Conservation (phyloP, 345 rosid species). For the Isatis tinctoria region DNA sequence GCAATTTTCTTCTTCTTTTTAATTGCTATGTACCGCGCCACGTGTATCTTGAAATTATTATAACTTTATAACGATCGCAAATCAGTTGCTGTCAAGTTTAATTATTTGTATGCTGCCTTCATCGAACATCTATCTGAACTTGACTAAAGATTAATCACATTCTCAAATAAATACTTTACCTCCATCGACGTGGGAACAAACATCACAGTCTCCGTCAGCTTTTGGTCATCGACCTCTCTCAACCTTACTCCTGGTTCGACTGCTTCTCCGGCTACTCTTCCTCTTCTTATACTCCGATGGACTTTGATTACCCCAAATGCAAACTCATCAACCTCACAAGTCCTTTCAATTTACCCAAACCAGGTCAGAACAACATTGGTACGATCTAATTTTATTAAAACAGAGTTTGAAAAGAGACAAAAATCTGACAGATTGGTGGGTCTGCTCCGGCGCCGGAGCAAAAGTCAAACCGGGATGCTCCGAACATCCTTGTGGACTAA, state of each 20-base stretch:
- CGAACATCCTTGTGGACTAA: neutral
- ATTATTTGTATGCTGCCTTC: no score
- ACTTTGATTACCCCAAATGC: neutral
- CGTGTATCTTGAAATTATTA: no score
- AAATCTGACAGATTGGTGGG: neutral
- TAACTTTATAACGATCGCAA: no score
- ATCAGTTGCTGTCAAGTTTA: no score
- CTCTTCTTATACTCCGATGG: neutral
- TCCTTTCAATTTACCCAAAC: neutral
- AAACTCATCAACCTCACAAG: neutral
- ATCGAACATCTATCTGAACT: no score
- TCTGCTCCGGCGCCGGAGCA: neutral
- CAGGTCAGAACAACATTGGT: neutral
- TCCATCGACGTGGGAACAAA: neutral
- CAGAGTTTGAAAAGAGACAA: neutral
- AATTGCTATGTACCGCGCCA: no score
- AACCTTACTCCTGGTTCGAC: neutral
- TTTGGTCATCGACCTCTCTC: neutral
- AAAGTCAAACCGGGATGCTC: neutral
- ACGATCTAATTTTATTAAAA: neutral
- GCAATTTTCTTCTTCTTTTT: constrained; percentile 1
- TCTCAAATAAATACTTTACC: neutral
- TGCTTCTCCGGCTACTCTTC: neutral
- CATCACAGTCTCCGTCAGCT: neutral
- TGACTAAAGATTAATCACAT: neutral